These are phyloP conservation scores for Colletotrichum caudatum DNA, from an alignment of 2,329 filamentous ascomycete species.

Conservation along the genomic window DNA sequence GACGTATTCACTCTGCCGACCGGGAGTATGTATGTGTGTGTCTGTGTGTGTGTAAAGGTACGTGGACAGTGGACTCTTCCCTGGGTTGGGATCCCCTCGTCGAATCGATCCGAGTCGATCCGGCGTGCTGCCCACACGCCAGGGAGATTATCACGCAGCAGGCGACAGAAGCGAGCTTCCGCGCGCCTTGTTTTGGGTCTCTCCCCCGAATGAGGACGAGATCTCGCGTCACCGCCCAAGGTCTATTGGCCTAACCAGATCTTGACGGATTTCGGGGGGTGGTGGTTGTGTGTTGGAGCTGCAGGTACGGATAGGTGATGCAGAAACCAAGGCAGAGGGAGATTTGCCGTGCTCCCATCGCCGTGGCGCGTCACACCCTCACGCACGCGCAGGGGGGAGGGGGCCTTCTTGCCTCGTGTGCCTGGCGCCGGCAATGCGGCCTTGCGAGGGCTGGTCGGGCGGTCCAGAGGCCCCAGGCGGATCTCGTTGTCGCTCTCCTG, in stretches of 20 bases:
- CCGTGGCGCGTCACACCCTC: background rate
- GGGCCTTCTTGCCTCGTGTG: conserved; percentile 2
- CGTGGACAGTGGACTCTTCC: background rate
- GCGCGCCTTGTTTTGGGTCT: background rate
- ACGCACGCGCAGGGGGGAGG: background rate
- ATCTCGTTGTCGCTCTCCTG: conserved; percentile 7
- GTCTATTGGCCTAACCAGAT: conserved; percentile 32
- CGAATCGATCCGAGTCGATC: background rate
- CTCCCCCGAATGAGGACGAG: conserved; percentile 18
- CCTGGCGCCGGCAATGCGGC: conserved; percentile 17
- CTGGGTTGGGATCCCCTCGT: background rate
- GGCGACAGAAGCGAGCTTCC: background rate
- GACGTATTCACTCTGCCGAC: background rate
- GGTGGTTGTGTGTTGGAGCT: background rate
- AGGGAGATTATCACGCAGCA: conserved; percentile 24
- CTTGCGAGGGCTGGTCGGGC: conserved; percentile 5
- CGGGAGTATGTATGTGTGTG: too few relatives aligned
- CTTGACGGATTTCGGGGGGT: conserved; percentile 3
- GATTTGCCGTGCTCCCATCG: conserved; percentile 28
- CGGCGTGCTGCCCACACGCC: background rate
- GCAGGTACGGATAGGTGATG: conserved; percentile 24
- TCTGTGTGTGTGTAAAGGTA: too few relatives aligned
- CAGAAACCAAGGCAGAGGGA: conserved; percentile 38
- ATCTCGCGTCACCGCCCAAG: conserved; percentile 9
- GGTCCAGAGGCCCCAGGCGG: background rate